Evolutionary conservation across 2,329 filamentous ascomycete genomes (phyloP), one percentile per base, ranked within the genome.

Genomic region (Monilinia laxa): DNA sequence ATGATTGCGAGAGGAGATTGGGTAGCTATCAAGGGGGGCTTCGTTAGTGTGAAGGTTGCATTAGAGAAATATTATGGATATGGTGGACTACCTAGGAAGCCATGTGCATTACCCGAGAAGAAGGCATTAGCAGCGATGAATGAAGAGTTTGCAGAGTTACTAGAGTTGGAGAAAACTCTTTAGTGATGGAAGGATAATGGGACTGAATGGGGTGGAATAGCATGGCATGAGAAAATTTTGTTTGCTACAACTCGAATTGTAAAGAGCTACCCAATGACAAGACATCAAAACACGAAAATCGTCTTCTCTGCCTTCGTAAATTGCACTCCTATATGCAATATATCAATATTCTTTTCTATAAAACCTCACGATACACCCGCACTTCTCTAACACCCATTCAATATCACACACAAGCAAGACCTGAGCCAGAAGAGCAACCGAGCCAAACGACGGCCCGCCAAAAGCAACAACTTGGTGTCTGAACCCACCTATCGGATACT

Each of bases 1-100:
- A 76, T 87, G 35, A 81, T 90, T 23, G 86, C 87, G 1, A 78
- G 83, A 38, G 88, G 85, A 16, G 88, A 90, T 76, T 90, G 87
- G 87, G 83, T 81, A 0, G 85, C 85, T 53, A 90, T 89, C 69
- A 81, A 88, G 72, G 85, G 85, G 9, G 88, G 87, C 0, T 85
- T 90, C 69, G 83, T 88, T 42, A 86, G 85, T 1, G 87, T 87
- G 65, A 90, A 90, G 79, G 83, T 83, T 57, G 87, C 81, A 1
- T 73, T 90, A 71, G 79, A 85, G 74, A 78, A 80, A 25, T 85
- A 85, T 72, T 84, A 82, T 70, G 85, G 84, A 7, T 90, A 90
- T 70, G 87, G 87, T 85, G 69, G 80, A 0, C 81, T 80, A 71
- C 84, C 85, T 20, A 79, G 87, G 68, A 83, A 81, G 73, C 87